A percentile compares a stretch with the other conserved stretches of the same genome.
Evolutionary conservation across 441 rosid genomes (phyloP).

Genomic region (Pelargonium citronellum): DNA sequence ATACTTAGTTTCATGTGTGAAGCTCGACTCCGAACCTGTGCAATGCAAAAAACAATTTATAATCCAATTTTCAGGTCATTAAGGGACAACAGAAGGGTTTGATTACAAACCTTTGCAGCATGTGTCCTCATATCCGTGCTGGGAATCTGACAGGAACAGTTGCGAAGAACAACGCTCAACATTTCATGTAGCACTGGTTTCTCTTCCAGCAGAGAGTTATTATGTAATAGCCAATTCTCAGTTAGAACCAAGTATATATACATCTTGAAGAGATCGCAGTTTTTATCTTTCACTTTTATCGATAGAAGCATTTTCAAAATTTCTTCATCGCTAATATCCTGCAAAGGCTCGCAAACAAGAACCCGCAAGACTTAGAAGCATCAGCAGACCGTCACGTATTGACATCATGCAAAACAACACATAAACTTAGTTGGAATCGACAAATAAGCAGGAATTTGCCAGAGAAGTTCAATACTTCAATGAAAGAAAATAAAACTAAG

Average conservation of each 20-base stretch:
- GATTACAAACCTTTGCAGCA: constrained; percentile 56
- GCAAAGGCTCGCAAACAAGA: constrained; percentile 20
- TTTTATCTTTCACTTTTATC: constrained; percentile 52
- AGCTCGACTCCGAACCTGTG: constrained; percentile 81
- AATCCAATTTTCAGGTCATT: not conserved
- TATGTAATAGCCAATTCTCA: constrained; percentile 66
- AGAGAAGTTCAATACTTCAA: not conserved
- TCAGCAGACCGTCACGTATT: not conserved
- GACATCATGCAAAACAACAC: not conserved
- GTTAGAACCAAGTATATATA: constrained; percentile 54
- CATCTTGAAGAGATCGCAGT: constrained; percentile 56
- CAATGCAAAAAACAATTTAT: not conserved
- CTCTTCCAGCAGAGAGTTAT: constrained; percentile 33
- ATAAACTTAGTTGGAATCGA: not conserved
- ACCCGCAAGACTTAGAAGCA: constrained; percentile 8
- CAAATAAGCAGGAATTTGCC: not conserved
- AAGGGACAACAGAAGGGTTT: constrained; percentile 7
- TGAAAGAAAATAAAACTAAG: not conserved
- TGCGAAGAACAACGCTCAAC: constrained; percentile 69
- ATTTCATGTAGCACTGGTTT: constrained; percentile 50
- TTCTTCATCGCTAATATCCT: constrained; percentile 50
- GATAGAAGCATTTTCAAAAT: constrained; percentile 44
- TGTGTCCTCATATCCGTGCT: constrained; percentile 65
- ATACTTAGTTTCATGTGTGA: constrained; percentile 58
- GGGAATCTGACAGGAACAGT: constrained; percentile 63